Percentiles rank a stretch among this genome's conserved stretches.
Evolutionary conservation across 2,329 filamentous ascomycete genomes (phyloP).

Genomic region (Cercospora sp.): DNA sequence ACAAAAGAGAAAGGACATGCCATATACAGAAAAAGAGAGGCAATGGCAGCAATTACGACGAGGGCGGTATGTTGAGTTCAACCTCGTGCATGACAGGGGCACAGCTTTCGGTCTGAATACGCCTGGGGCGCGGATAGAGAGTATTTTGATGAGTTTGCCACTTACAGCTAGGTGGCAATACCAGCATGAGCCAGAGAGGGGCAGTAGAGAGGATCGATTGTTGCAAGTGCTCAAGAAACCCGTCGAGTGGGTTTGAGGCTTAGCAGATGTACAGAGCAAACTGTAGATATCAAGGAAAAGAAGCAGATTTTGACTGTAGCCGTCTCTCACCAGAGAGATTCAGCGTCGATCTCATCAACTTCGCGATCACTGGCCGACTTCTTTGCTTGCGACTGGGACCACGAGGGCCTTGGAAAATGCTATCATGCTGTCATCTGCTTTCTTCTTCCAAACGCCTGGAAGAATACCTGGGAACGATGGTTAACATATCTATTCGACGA

Average conservation of each 20-base stretch:
- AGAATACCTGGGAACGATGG: neutral
- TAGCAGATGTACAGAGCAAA: neutral
- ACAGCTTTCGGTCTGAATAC: constrained; percentile 94
- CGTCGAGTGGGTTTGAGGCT: constrained; percentile 58
- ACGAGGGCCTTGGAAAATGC: neutral
- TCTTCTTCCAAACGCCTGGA: neutral
- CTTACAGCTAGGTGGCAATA: constrained; percentile 93
- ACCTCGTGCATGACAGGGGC: constrained; percentile 92
- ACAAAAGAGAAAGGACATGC: constrained; percentile 85
- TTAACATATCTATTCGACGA: too few relatives aligned
- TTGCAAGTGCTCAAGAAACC: constrained; percentile 69
- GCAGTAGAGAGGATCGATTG: constrained; percentile 75
- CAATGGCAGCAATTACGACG: constrained; percentile 93
- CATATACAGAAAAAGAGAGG: constrained; percentile 82
- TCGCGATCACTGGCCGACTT: neutral
- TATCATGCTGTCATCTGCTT: neutral
- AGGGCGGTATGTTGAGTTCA: constrained; percentile 98
- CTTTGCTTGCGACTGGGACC: neutral
- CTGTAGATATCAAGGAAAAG: constrained; percentile 3
- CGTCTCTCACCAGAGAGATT: neutral
- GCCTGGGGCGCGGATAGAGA: constrained; percentile 87
- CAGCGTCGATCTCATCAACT: neutral
- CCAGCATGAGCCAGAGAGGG: constrained; percentile 81
- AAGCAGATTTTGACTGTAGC: neutral
- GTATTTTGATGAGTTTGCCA: constrained; percentile 95